Base-by-base conservation (phyloP, 2,329 filamentous ascomycete genomes). In the Colletotrichum caudatum region DNA sequence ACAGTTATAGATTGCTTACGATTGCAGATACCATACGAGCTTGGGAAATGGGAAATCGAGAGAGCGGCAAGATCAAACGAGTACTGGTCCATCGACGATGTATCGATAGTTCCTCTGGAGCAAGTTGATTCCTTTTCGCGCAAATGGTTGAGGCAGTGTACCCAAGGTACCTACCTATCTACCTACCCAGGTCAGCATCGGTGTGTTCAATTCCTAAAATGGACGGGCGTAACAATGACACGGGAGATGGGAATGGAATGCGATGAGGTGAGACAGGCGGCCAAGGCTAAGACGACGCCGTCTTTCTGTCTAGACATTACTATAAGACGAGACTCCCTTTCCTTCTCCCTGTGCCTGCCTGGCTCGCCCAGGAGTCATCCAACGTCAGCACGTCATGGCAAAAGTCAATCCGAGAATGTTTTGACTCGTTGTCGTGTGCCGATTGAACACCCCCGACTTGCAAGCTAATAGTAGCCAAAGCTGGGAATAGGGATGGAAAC, bases 241-340 rank as follows among this genome's bases (percentile, higher is more conserved):
- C 51, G 51, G 50, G 44, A 67, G 26, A 53, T 57, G 56, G 48
- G 46, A 26, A 50, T 26, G 46, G 65, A 64, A 69, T 69, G 69
- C 46, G 29, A 64, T 14, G 41, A 44, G 29, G 39, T 48, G 65
- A 71, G 65, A 70, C 68, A 14, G 51, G 12, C 29, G 39, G 26
- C n/a, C 39, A 16, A 61, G 23, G 37, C 18, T 41, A 39, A 26
- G 37, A 53, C 16, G 65, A 23, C 23, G 64, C 44, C 57, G 48
- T 26, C 48, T 35, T 35, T 64, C 48, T 16, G 48, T 64, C 48
- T 29, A 26, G 35, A 35, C 33, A 59, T 64, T 59, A 29, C 23
- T 57, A 56, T 60, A 64, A 71, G 59, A 69, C 59, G 29, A 37
- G 60, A 50, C 69, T 50, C 69, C 65, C 69, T 71, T 59, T 71